These are phyloP conservation scores for Microglena sp. DNA, from an alignment of 139 green algal species.

Conservation along the genomic window DNA sequence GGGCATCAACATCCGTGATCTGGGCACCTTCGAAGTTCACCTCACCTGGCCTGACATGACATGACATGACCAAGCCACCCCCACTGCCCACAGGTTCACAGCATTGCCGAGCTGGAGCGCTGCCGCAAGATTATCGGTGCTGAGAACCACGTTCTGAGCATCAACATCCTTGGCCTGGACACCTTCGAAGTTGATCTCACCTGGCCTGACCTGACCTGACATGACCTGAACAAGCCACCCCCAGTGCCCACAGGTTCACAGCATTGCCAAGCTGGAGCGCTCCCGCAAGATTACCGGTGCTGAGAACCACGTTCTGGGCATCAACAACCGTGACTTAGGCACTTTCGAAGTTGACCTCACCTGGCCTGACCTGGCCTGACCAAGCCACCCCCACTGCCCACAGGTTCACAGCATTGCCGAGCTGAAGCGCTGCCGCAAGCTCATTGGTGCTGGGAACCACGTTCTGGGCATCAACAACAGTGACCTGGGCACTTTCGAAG, in stretches of 20 bases:
- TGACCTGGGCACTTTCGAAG: conserved; percentile 91
- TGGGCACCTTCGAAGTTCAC: conserved; percentile 82
- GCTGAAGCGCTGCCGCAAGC: conserved; percentile 73
- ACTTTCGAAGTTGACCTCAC: conserved; percentile 70
- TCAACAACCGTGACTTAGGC: conserved; percentile 96
- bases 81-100: too few species aligned
- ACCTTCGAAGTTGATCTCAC: conserved; percentile 71
- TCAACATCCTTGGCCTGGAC: conserved; percentile 96
- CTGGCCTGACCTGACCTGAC: too few species aligned
- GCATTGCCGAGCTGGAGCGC: conserved; percentile 79
- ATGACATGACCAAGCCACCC: too few species aligned
- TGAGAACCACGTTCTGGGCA: conserved; percentile 82
- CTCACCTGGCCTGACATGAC: too few species aligned
- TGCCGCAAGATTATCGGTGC: conserved; percentile 65
- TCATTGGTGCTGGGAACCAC: conserved; percentile 62
- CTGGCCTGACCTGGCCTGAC: too few species aligned
- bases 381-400: too few species aligned
- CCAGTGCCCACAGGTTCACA: too few species aligned
- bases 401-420: conserved; percentile 74
- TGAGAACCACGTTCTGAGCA: conserved; percentile 82
- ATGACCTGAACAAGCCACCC: too few species aligned
- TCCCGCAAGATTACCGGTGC: conserved; percentile 65
- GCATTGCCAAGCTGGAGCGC: conserved; percentile 79
- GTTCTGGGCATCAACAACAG: conserved; percentile 99
- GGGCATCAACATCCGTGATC: conserved; percentile 98